Evolutionary conservation across 768 basidiomycete genomes (phyloP).

Genomic region (Calocybe cyanea): DNA sequence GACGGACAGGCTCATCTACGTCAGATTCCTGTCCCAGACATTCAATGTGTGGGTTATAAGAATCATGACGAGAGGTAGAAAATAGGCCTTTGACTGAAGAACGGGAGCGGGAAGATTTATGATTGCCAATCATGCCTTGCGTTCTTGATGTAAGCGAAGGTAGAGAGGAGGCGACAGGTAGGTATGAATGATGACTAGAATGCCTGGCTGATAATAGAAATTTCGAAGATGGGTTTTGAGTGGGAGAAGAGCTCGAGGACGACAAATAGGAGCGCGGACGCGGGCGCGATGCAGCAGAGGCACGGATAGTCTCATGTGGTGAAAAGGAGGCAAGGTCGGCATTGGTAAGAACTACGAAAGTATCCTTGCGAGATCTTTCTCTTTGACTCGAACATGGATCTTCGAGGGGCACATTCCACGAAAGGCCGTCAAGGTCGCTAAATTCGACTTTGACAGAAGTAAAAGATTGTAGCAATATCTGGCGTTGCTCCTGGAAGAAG

Average conservation of each 20-base stretch:
- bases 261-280: not conserved
- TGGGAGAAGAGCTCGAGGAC: constrained; percentile 20
- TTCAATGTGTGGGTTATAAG: constrained; percentile 14
- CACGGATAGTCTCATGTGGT: constrained; percentile 38
- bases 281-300: constrained; percentile 18
- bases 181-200: too few relatives aligned
- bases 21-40: too few relatives aligned
- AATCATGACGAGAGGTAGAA: not conserved
- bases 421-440: constrained; percentile 55
- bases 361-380: constrained; percentile 7
- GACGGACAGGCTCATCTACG: too few relatives aligned
- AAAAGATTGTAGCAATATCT: constrained; percentile 40
- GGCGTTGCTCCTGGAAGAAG: constrained; percentile 34
- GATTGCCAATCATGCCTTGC: constrained; percentile 15
- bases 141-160: constrained; percentile 6
- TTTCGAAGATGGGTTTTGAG: not conserved
- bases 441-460: constrained; percentile 57
- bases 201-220: too few relatives aligned
- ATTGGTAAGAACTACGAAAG: constrained; percentile 33
- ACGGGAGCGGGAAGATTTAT: constrained; percentile 22
- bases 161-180: not conserved
- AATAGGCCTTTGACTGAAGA: constrained; percentile 29
- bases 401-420: constrained; percentile 29
- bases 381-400: not conserved
- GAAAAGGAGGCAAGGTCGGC: constrained; percentile 30